phyloP scores from a whole-genome alignment of 1,284 basidiomycete species.

The Sporisorium exsertum region DNA sequence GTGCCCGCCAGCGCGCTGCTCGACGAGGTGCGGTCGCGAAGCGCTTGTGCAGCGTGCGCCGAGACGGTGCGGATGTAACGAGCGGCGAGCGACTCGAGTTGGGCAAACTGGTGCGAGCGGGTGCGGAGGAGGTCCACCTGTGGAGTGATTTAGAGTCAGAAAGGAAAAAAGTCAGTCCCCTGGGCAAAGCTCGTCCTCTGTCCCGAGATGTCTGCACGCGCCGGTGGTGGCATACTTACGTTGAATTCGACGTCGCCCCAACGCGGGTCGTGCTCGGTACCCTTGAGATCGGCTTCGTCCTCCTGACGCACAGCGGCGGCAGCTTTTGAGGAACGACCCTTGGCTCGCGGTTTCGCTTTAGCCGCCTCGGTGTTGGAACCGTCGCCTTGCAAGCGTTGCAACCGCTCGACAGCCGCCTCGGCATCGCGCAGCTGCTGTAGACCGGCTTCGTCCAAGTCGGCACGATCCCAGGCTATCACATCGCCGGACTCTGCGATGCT shows the following conservation, averaged over 20 bases:
- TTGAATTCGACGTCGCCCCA: constrained; percentile 54
- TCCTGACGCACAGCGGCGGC: constrained; percentile 23
- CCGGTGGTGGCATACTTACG: constrained; percentile 12
- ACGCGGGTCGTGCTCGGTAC: constrained; percentile 56
- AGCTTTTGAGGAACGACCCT: constrained; percentile 31
- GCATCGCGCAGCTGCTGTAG: constrained; percentile 46
- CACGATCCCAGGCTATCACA: constrained; percentile 36
- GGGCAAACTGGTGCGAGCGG: constrained; percentile 49
- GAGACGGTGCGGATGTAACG: constrained; percentile 51
- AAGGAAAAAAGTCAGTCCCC: background rate
- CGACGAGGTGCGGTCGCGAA: constrained; percentile 46
- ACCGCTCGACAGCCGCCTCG: constrained; percentile 38
- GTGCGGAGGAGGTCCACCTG: constrained; percentile 44
- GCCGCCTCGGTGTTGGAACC: constrained; percentile 5
- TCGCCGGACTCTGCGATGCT: constrained; percentile 33
- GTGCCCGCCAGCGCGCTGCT: constrained; percentile 38
- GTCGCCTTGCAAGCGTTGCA: constrained; percentile 19
- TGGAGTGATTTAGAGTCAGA: background rate
- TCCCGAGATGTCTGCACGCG: no score
- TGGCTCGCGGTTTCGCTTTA: constrained; percentile 31
- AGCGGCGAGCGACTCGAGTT: constrained; percentile 47
- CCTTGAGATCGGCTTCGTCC: constrained; percentile 24
- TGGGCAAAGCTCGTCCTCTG: background rate
- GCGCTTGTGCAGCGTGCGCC: constrained; percentile 49
- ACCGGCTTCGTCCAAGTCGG: constrained; percentile 41